Conservation (phyloP, 495 filamentous ascomycete species). For the Podospora tetraspora region DNA sequence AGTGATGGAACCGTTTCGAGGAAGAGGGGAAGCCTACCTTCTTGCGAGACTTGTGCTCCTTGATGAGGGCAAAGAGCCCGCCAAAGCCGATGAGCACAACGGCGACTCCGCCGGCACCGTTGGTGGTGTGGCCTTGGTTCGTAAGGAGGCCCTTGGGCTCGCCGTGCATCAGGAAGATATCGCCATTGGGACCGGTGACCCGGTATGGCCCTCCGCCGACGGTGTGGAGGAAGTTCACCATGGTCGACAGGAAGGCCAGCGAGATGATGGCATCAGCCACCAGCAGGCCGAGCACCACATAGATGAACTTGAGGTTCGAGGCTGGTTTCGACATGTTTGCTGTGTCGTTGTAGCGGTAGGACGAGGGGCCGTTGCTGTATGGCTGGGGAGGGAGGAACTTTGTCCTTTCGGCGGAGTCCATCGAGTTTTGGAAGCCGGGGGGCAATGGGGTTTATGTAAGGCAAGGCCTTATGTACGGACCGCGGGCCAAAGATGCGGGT, state of each 20-base stretch:
- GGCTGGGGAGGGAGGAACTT: not conserved
- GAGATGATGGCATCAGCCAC: constrained; percentile 42
- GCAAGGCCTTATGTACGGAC: too few species aligned
- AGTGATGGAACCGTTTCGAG: not conserved
- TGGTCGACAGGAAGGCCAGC: constrained; percentile 43
- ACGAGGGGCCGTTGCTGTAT: not conserved
- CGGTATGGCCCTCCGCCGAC: constrained; percentile 34
- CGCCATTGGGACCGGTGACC: constrained; percentile 25
- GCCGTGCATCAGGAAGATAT: constrained; percentile 33
- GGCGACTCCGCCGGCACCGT: constrained; percentile 47
- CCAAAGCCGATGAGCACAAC: constrained; percentile 45
- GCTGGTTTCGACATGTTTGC: not conserved
- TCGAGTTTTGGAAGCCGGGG: not conserved
- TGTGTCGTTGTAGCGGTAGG: not conserved
- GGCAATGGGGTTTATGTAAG: not conserved
- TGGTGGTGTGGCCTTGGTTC: constrained; percentile 47
- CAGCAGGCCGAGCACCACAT: constrained; percentile 33
- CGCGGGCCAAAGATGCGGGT: not conserved
- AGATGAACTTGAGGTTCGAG: constrained; percentile 19
- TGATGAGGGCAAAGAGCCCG: constrained; percentile 36
- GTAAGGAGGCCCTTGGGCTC: constrained; percentile 37
- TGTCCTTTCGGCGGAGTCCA: not conserved
- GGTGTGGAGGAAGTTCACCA: constrained; percentile 44
- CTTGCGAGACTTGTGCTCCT: constrained; percentile 29
- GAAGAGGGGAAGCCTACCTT: constrained; percentile 10